A percentile compares a stretch with the other conserved stretches of the same genome.
These are phyloP conservation scores for Globisporangium ultimum DNA, from an alignment of 352 stramenopile species.

Conservation along the genomic window DNA sequence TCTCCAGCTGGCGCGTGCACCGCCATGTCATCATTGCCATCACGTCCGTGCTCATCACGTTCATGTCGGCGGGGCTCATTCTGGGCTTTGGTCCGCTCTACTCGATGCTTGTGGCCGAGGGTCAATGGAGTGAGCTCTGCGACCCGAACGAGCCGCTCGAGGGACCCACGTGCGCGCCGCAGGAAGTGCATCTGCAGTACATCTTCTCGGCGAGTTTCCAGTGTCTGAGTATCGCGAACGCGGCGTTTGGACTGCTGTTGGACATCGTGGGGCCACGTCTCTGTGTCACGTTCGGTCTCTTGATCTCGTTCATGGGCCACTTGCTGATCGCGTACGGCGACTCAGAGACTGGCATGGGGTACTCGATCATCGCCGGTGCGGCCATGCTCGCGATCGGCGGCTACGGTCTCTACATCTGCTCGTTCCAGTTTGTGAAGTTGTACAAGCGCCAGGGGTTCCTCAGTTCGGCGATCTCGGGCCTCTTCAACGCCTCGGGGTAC, in stretches of 20 bases:
- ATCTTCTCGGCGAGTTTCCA: conserved; percentile 48
- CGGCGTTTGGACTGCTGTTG: conserved; percentile 37
- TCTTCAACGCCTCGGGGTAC: conserved; percentile 54
- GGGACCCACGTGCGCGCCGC: conserved; percentile 30
- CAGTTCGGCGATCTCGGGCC: conserved; percentile 36
- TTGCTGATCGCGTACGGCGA: conserved; percentile 37
- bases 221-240: conserved; percentile 43
- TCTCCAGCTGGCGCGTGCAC: conserved; percentile 27
- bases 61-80: conserved; percentile 37
- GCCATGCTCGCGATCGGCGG: conserved; percentile 40
- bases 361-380: conserved; percentile 40
- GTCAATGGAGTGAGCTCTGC: conserved; percentile 44
- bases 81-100: conserved; percentile 53
- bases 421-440: conserved; percentile 49
- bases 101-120: conserved; percentile 36
- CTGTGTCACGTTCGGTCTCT: conserved; percentile 28
- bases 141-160: conserved; percentile 16
- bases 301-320: conserved; percentile 43
- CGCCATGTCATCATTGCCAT: conserved; percentile 20
- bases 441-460: conserved; percentile 39
- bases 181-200: conserved; percentile 51
- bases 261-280: conserved; percentile 41
- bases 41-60: conserved; percentile 24
- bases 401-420: conserved; percentile 39
- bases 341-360: conserved; percentile 25